These are phyloP conservation scores for Cyberlindnera maclurae DNA, from an alignment of 805 yeast genomes.

Conservation along the genomic window DNA sequence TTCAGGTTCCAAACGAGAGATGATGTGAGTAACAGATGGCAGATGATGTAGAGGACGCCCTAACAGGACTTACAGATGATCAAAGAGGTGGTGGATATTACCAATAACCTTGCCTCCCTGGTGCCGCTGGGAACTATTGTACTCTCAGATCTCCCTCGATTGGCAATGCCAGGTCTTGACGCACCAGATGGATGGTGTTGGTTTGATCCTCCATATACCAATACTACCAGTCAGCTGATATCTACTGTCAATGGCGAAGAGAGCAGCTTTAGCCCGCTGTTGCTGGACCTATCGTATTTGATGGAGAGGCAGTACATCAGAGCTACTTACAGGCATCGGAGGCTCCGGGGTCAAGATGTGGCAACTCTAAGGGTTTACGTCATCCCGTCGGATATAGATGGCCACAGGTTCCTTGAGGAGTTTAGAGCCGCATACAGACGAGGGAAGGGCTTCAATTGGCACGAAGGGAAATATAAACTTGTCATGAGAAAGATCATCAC, in stretches of 20 bases:
- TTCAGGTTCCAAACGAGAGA: no score
- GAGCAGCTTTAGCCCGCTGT: slow-evolving; percentile 18
- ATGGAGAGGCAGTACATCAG: slow-evolving; percentile 29
- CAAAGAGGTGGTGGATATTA: slow-evolving; percentile 3
- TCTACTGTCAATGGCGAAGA: slow-evolving; percentile 7
- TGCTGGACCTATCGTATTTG: slow-evolving; percentile 38
- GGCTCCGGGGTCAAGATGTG: slow-evolving; percentile 6
- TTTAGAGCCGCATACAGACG: slow-evolving; percentile 30
- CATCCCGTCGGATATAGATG: slow-evolving; percentile 38
- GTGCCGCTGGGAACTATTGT: slow-evolving; percentile 45
- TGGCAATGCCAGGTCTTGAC: slow-evolving; percentile 29
- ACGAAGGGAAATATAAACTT: slow-evolving; percentile 25
- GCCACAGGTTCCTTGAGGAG: slow-evolving; percentile 26
- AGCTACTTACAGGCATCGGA: slow-evolving; percentile 35
- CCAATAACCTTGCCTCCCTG: slow-evolving; percentile 20
- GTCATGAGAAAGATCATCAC: slow-evolving; percentile 32
- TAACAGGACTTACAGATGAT: neutral
- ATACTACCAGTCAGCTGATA: slow-evolving; percentile 1
- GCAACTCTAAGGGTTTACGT: slow-evolving; percentile 38
- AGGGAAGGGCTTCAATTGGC: slow-evolving; percentile 29
- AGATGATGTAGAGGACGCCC: no score
- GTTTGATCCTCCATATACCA: slow-evolving; percentile 41
- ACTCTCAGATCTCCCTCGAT: slow-evolving; percentile 35
- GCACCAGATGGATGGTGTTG: slow-evolving; percentile 48
- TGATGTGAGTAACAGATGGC: no score